A percentile compares a stretch with the other conserved stretches of the same genome.
These are phyloP conservation scores for Brassica incana DNA, from an alignment of 345 rosid genomes.

Conservation along the genomic window DNA sequence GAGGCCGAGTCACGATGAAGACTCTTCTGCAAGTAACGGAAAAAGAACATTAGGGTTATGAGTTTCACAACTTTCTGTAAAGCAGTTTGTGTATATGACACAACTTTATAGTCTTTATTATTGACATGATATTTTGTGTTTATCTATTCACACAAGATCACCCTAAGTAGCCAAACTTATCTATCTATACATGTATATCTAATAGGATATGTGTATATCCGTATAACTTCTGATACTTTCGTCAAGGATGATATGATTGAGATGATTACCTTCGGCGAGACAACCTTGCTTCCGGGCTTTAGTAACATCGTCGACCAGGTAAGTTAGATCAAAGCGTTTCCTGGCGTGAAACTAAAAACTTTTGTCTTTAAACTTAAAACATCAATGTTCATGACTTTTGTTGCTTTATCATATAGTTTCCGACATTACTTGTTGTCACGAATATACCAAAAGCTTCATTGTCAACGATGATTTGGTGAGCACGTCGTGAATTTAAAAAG, in stretches of 20 bases:
- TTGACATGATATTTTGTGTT: not conserved
- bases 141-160: not conserved
- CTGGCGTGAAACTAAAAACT: not conserved
- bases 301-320: conserved; percentile 1
- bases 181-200: conserved; percentile 1
- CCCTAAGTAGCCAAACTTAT: not conserved
- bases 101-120: not conserved
- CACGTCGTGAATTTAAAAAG: conserved; percentile 29
- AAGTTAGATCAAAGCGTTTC: not conserved
- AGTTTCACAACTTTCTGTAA: not conserved
- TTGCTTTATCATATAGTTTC: conserved; percentile 11
- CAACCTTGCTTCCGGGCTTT: conserved; percentile 18
- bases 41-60: not conserved
- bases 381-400: conserved; percentile 16
- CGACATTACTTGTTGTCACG: conserved; percentile 39
- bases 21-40: conserved; percentile 16
- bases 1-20: conserved; percentile 25
- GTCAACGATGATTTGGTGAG: conserved; percentile 16
- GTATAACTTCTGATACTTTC: not conserved
- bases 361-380: conserved; percentile 25
- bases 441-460: conserved; percentile 8
- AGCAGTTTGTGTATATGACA: not conserved
- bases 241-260: not conserved
- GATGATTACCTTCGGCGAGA: conserved; percentile 32
- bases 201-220: not conserved